Conservation (phyloP, 805 yeast genomes). For the Starmerella sp. region DNA sequence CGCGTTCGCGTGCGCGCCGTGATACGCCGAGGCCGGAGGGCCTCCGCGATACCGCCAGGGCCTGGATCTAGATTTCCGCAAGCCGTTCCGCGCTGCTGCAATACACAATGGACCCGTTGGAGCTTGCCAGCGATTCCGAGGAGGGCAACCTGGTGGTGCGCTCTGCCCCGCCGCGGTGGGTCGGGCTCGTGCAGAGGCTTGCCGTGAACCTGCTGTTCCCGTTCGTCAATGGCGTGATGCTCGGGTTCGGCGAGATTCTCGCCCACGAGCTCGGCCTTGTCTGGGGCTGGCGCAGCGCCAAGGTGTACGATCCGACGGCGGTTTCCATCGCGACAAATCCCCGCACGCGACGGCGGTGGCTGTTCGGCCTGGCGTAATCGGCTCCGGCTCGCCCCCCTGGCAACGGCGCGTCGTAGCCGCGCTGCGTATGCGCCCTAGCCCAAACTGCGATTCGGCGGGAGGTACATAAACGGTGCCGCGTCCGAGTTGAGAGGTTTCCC, state of each 20-base stretch:
- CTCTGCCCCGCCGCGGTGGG: slow-evolving; percentile 15
- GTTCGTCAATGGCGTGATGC: slow-evolving; percentile 85
- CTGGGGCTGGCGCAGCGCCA: slow-evolving; percentile 63
- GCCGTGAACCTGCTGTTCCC: slow-evolving; percentile 73
- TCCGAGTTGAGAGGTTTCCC: background rate
- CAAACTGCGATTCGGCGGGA: background rate
- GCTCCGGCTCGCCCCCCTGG: too few species aligned
- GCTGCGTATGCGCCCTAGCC: background rate
- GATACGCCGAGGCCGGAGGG: background rate
- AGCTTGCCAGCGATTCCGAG: slow-evolving; percentile 3
- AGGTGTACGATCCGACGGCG: slow-evolving; percentile 19
- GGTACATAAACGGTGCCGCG: background rate
- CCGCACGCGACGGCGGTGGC: slow-evolving; percentile 19
- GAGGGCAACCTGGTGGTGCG: background rate
- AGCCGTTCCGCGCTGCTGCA: background rate
- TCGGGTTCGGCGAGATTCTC: slow-evolving; percentile 88
- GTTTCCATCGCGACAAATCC: slow-evolving; percentile 13
- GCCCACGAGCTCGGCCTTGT: slow-evolving; percentile 87
- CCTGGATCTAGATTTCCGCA: background rate
- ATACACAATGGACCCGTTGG: background rate
- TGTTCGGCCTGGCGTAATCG: slow-evolving; percentile 10
- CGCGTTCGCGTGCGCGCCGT: background rate
- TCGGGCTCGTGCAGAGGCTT: slow-evolving; percentile 11
- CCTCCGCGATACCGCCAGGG: background rate
- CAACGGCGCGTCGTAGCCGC: background rate